A percentile compares a stretch with the other conserved stretches of the same genome.
These are phyloP conservation scores for Umbellularia californica DNA, from an alignment of 164 flowering plant genomes.

Conservation along the genomic window DNA sequence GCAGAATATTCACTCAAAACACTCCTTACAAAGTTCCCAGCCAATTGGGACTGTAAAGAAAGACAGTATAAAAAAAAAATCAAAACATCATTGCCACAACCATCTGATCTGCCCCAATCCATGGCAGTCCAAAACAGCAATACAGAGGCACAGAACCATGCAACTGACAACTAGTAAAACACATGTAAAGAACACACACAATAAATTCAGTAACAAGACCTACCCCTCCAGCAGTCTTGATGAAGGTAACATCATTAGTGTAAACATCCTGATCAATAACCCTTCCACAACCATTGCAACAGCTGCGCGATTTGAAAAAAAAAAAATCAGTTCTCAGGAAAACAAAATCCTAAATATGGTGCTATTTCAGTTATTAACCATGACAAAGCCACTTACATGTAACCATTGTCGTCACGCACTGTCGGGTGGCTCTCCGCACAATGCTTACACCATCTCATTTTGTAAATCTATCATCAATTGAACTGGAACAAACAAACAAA, in stretches of 20 bases:
- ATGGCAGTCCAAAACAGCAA: background rate
- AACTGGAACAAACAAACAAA: background rate
- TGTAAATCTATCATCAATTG: background rate
- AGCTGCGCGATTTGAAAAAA: background rate
- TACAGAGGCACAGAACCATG: background rate
- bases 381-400: constrained; percentile 5
- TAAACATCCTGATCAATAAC: constrained; percentile 10
- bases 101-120: background rate
- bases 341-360: background rate
- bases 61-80: background rate
- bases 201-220: background rate
- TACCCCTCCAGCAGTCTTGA: constrained; percentile 10
- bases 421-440: constrained; percentile 3
- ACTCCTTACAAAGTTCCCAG: constrained; percentile 9
- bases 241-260: constrained; percentile 4
- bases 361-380: background rate
- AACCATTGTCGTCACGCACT: constrained; percentile 9
- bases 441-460: constrained; percentile 14
- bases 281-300: constrained; percentile 13
- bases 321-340: background rate
- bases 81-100: background rate
- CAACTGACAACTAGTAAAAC: background rate
- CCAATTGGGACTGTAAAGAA: constrained; percentile 7
- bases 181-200: background rate
- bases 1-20: constrained; percentile 7